Base-by-base conservation (phyloP, 2,329 filamentous ascomycete species). In the Seiridium cupressi region DNA sequence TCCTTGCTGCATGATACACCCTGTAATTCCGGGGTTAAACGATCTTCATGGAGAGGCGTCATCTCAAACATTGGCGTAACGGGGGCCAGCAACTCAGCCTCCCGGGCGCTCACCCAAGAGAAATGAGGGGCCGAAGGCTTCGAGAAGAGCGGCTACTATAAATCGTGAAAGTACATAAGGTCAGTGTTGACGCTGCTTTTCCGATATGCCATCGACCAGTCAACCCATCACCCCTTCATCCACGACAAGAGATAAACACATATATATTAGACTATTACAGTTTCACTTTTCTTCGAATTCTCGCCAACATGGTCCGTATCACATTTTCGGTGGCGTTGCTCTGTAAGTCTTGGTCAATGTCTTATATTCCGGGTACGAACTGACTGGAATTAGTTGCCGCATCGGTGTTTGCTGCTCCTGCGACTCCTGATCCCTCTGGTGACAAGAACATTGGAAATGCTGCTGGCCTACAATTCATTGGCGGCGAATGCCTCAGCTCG, bases 401-500 rank as follows among this genome's bases (percentile, higher is more conserved):
- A 26, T 59, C 56, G 31, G 58, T 8, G 61, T 54, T 10, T 18
- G 61, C 62, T 38, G 34, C 57, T 18, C 62, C 61, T 18, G 44
- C 62, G 11, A 60, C 54, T 5, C 65, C 67, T 8, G 70, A 72
- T 64, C 66, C 67, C 3, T 58, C 63, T 2, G 68, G 68, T 32
- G 62, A 42, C 13, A 66, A 68, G 63, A 66, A 69, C 61, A 49
- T 68, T 13, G 69, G 69, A 62, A 72, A 72, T 62, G 65, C 63
- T 11, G 42, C 63, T n/a, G 60, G 63, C 55, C 34, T 6, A 26
- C 69, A 70, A 53, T 72, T 72, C 64, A 72, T 72, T 61, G 67
- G 67, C 49, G 69, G 68, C 4, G 57, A 68, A 6, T 72, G 70
- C 60, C 46, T 65, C 4, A 68, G 60, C 62, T 62, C 60, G 6